phyloP scores from a whole-genome alignment of 129 eudicot genomes.

The sunflower (Helianthus annuus) region HanXRQr2.0-SUNRISE NC_035441.2:169266191-169266690 shows the following conservation, averaged over 20 bases:
- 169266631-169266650: constrained; percentile 81
- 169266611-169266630: constrained; percentile 67
- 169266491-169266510: constrained; percentile 52
- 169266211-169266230: neutral
- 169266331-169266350: constrained; percentile 71
- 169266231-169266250: neutral
- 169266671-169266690: constrained; percentile 47
- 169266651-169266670: constrained; percentile 47
- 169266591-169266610: constrained; percentile 57
- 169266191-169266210: neutral
- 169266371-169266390: constrained; percentile 92
- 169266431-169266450: constrained; percentile 6
- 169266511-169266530: constrained; percentile 74
- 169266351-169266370: constrained; percentile 74
- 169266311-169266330: constrained; percentile 74
- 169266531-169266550: constrained; percentile 75
- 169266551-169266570: constrained; percentile 85
- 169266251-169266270: neutral
- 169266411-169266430: constrained; percentile 46
- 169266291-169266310: constrained; percentile 69
- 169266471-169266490: neutral
- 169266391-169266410: constrained; percentile 91
- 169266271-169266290: neutral
- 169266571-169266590: constrained; percentile 84
- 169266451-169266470: neutral